Percentiles rank a stretch among this genome's conserved stretches.
Evolutionary conservation across 345 rosid genomes (phyloP).

Genomic region (Garcia nutans): DNA sequence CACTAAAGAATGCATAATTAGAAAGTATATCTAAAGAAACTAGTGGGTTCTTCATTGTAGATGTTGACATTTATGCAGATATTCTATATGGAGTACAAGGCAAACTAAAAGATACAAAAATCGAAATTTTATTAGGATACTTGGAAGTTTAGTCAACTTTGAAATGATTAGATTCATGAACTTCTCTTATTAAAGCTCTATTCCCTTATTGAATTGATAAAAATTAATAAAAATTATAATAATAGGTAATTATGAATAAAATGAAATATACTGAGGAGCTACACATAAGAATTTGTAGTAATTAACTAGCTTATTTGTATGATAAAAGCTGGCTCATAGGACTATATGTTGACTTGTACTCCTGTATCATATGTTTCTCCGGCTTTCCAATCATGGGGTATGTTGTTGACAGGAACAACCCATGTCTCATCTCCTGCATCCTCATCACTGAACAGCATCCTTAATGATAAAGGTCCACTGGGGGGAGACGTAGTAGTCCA

Average conservation of each 20-base stretch:
- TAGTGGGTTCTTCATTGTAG: neutral
- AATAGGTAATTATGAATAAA: neutral
- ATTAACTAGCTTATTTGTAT: neutral
- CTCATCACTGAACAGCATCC: constrained; percentile 58
- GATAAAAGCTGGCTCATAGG: neutral
- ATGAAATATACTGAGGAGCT: neutral
- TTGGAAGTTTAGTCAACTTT: constrained; percentile 7
- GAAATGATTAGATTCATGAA: constrained; percentile 26
- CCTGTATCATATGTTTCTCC: constrained; percentile 67
- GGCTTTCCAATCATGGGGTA: constrained; percentile 61
- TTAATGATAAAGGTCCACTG: constrained; percentile 50
- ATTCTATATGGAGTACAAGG: neutral
- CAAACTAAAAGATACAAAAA: neutral
- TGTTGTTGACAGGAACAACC: constrained; percentile 58
- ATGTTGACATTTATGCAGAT: constrained; percentile 19
- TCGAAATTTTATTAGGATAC: constrained; percentile 4
- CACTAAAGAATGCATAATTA: neutral
- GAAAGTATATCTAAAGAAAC: neutral
- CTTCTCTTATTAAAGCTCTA: constrained; percentile 3
- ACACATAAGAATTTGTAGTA: neutral
- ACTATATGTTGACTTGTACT: constrained; percentile 39
- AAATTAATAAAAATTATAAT: neutral
- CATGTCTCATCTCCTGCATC: constrained; percentile 56
- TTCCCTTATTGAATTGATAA: neutral
- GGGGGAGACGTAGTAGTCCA: constrained; percentile 63